Percentiles rank a stretch among this genome's conserved stretches.
These are phyloP conservation scores for Hypoxylon sp. DNA, from an alignment of 2,329 filamentous ascomycete species.

Conservation along the genomic window DNA sequence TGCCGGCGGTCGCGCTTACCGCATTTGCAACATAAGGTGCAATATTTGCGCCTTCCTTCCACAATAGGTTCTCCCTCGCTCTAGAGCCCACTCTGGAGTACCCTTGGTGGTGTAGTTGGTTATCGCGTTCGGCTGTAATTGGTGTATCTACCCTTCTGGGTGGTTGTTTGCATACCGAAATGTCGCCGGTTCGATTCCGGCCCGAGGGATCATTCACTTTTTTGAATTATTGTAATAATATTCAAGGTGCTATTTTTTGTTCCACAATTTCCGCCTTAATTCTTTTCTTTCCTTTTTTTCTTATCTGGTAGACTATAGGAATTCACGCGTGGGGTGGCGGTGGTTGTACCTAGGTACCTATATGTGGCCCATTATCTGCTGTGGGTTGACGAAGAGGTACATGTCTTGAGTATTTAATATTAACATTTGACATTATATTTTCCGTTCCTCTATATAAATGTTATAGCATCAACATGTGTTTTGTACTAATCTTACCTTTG, in stretches of 20 bases:
- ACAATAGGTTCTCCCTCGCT: conserved; percentile 26
- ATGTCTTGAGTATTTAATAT: too few species aligned
- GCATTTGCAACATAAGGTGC: not conserved
- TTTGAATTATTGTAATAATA: conserved; percentile 12
- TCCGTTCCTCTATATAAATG: too few species aligned
- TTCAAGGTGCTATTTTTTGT: not conserved
- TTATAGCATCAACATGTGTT: too few species aligned
- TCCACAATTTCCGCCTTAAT: not conserved
- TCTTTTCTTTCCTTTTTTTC: not conserved
- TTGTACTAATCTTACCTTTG: too few species aligned
- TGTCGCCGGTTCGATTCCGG: conserved; percentile 47
- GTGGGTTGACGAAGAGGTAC: too few species aligned
- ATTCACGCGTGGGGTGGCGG: too few species aligned
- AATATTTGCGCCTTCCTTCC: not conserved
- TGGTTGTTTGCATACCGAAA: conserved; percentile 41
- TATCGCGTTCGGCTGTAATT: conserved; percentile 47
- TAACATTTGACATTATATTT: too few species aligned
- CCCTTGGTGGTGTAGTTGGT: conserved; percentile 47
- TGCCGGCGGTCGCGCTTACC: not conserved
- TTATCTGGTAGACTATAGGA: too few species aligned
- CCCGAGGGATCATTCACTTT: conserved; percentile 40
- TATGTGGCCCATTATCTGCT: too few species aligned
- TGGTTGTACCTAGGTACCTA: too few species aligned
- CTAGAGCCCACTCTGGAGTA: conserved; percentile 13
- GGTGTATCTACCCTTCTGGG: conserved; percentile 4